Conservation (phyloP, 305 asterid species). For the Galium porrigens region DNA sequence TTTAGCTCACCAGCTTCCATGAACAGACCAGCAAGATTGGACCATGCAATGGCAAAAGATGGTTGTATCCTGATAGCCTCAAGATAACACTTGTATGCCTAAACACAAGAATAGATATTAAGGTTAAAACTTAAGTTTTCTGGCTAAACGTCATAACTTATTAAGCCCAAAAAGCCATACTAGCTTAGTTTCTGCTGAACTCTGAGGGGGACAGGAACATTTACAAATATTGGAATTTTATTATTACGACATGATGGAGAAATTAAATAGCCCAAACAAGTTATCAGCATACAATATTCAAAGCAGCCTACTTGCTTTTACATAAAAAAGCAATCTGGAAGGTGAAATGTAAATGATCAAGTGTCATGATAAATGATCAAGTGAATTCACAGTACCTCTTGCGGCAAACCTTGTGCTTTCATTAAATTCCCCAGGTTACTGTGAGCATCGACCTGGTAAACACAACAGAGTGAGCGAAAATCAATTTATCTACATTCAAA, state of each 20-base stretch:
- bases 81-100: slow-evolving; percentile 84
- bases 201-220: not conserved
- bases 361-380: not conserved
- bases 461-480: not conserved
- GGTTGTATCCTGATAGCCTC: slow-evolving; percentile 92
- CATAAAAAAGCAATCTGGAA: not conserved
- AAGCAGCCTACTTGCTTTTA: not conserved
- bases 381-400: slow-evolving; percentile 47
- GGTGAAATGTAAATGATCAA: not conserved
- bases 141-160: not conserved
- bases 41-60: slow-evolving; percentile 95
- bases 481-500: not conserved
- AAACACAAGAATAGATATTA: slow-evolving; percentile 10
- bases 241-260: not conserved
- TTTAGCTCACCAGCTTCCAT: slow-evolving; percentile 91
- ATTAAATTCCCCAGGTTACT: slow-evolving; percentile 93
- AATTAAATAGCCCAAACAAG: not conserved
- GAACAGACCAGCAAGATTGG: slow-evolving; percentile 94
- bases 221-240: not conserved
- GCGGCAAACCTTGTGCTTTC: slow-evolving; percentile 92
- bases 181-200: not conserved
- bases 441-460: slow-evolving; percentile 85
- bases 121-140: not conserved
- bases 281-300: not conserved
- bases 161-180: not conserved